These are phyloP conservation scores for Quillaja saponaria DNA, from an alignment of 306 rosid species.

Conservation along the genomic window DNA sequence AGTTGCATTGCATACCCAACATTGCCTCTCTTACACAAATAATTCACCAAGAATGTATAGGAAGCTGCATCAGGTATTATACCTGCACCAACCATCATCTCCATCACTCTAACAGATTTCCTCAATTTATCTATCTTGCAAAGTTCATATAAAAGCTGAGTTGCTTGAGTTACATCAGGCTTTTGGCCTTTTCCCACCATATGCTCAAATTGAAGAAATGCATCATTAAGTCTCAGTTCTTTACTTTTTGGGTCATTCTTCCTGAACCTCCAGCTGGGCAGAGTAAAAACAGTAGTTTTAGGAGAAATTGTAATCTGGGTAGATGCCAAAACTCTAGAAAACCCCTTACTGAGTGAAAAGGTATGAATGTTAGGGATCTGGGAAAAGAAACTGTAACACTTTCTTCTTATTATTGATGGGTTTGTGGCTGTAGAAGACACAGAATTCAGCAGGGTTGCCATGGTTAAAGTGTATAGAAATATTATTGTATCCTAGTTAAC, in stretches of 20 bases:
- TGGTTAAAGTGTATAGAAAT: constrained; percentile 24
- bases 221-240: constrained; percentile 58
- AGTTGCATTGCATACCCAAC: constrained; percentile 91
- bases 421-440: constrained; percentile 46
- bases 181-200: constrained; percentile 71
- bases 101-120: constrained; percentile 70
- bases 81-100: constrained; percentile 75
- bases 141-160: constrained; percentile 85
- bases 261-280: constrained; percentile 73
- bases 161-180: constrained; percentile 72
- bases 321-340: constrained; percentile 66
- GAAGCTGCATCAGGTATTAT: constrained; percentile 72
- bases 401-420: constrained; percentile 41
- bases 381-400: constrained; percentile 45
- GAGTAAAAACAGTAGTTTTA: constrained; percentile 56
- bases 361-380: constrained; percentile 46
- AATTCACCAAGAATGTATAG: constrained; percentile 61
- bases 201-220: constrained; percentile 63
- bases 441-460: constrained; percentile 61
- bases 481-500: constrained; percentile 20
- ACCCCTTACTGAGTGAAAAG: constrained; percentile 52
- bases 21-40: constrained; percentile 75
- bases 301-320: constrained; percentile 62
- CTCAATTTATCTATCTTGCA: constrained; percentile 66
- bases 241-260: constrained; percentile 50